phyloP scores from a whole-genome alignment of 768 basidiomycete genomes.

The Mycena sanguinolenta region DNA sequence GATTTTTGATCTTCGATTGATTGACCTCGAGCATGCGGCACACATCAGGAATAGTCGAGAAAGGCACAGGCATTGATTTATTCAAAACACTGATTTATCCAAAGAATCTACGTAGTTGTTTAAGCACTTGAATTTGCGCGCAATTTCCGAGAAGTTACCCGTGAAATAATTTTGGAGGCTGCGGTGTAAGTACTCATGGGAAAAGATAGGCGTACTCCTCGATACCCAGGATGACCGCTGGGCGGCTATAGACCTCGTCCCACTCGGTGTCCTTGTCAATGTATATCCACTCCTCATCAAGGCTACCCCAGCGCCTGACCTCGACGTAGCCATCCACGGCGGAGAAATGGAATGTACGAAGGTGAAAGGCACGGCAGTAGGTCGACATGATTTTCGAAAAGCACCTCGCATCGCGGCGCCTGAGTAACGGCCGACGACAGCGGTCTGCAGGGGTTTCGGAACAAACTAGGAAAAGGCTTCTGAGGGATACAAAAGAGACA shows the following conservation, averaged over 20 bases:
- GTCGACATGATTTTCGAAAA: not conserved
- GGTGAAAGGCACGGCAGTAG: not conserved
- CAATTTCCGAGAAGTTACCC: too few relatives aligned
- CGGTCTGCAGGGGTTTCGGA: not conserved
- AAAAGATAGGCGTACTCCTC: slow-evolving; percentile 1
- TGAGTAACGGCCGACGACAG: not conserved
- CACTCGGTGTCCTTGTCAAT: not conserved
- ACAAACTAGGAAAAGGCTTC: not conserved
- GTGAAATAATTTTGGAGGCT: not conserved
- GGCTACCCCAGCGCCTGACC: not conserved
- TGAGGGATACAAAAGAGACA: not conserved
- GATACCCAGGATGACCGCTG: not conserved
- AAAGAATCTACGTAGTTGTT: too few relatives aligned
- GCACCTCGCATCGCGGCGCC: not conserved
- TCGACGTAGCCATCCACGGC: not conserved
- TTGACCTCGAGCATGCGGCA: too few relatives aligned
- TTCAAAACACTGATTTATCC: too few relatives aligned
- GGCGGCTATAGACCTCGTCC: too few relatives aligned
- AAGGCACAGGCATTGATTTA: too few relatives aligned
- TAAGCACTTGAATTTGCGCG: too few relatives aligned
- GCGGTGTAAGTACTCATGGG: not conserved
- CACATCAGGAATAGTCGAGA: too few relatives aligned
- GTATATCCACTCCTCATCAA: not conserved
- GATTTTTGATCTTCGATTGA: too few relatives aligned
- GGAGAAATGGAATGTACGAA: not conserved